These are phyloP conservation scores for Beauveria medogensis DNA, from an alignment of 2,329 filamentous ascomycete species.

Conservation along the genomic window DNA sequence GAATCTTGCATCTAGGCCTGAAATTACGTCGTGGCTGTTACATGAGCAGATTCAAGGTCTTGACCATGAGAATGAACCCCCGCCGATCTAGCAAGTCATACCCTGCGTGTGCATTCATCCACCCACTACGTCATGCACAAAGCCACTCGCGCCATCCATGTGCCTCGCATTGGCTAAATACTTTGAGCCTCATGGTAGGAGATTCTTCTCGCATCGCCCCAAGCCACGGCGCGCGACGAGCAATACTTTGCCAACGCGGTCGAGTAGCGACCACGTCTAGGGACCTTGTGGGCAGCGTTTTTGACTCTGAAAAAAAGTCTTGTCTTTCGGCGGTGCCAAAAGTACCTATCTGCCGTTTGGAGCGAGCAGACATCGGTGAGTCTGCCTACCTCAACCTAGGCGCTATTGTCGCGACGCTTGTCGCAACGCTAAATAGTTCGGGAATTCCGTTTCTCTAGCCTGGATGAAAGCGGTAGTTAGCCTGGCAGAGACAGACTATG, in stretches of 20 bases:
- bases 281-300: slow-evolving; percentile 1
- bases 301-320: slow-evolving; percentile 15
- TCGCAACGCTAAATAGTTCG: slow-evolving; percentile 37
- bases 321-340: slow-evolving; percentile 25
- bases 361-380: slow-evolving; percentile 64
- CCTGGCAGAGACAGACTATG: slow-evolving; percentile 59
- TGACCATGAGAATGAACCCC: slow-evolving; percentile 21
- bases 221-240: slow-evolving; percentile 37
- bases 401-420: slow-evolving; percentile 49
- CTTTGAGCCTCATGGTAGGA: slow-evolving; percentile 44
- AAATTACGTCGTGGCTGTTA: slow-evolving; percentile 63
- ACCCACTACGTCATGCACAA: slow-evolving; percentile 68
- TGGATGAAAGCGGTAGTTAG: slow-evolving; percentile 40
- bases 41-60: slow-evolving; percentile 54
- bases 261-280: slow-evolving; percentile 23
- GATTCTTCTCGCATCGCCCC: slow-evolving; percentile 34
- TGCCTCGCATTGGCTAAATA: slow-evolving; percentile 50
- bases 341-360: slow-evolving; percentile 58
- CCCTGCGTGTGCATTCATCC: slow-evolving; percentile 60
- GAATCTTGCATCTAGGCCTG: slow-evolving; percentile 60
- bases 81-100: slow-evolving; percentile 38
- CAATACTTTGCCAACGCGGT: slow-evolving; percentile 45
- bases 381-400: slow-evolving; percentile 65
- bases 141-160: slow-evolving; percentile 57
- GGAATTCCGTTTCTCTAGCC: slow-evolving; percentile 50